Evolutionary conservation across 768 basidiomycete genomes (phyloP), one percentile per base, ranked within the genome.

Genomic region (Rhizopogon vesiculosus): DNA sequence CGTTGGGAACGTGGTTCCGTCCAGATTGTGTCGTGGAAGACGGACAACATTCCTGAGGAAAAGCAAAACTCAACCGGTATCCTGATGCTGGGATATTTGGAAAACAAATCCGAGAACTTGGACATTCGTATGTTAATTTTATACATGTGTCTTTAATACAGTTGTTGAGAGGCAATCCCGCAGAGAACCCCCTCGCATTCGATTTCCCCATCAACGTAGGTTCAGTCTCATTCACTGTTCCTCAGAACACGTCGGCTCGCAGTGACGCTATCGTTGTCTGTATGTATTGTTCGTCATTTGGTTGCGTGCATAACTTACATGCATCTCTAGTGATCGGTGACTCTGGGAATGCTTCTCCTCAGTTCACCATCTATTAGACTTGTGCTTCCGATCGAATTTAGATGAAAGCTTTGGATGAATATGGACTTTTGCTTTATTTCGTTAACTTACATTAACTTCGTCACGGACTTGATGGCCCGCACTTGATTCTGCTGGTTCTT

Each of bases 191-290:
- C 13, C 75, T 91, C 55, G 86, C 84, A 2, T 43, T 75, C 18
- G 69, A 73, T 25, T 81, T 90, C 68, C 74, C 77, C 35, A 72
- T 90, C 46, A 71, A 67, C 15, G 67, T 69, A 16, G 87, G 86
- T 19, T 61, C 67, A 16, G 79, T 80, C 8, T 33, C 73, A 13
- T 62, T 89, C 54, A 75, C 67, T 0, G 83, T 89, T 19, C 87
- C 87, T 0, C 18, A 68, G 7, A 77, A 84, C 5, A 42, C 65
- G 3, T 29, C 56, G 3, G 62, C 72, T 8, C 63, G 77, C 35
- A 57, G 69, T 41, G 72, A 82, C 66, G 90, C 87, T 60, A 77
- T 84, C 53, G 69, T 90, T 63, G 84, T 80, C 56, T 63, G 87
- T 88, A 64, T 74, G 87, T 81, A 46, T 7, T 25, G 1, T 2